A percentile compares a stretch with the other conserved stretches of the same genome.
Evolutionary conservation across 805 yeast species (phyloP).

Genomic region (Kodamaea jinghongensis): DNA sequence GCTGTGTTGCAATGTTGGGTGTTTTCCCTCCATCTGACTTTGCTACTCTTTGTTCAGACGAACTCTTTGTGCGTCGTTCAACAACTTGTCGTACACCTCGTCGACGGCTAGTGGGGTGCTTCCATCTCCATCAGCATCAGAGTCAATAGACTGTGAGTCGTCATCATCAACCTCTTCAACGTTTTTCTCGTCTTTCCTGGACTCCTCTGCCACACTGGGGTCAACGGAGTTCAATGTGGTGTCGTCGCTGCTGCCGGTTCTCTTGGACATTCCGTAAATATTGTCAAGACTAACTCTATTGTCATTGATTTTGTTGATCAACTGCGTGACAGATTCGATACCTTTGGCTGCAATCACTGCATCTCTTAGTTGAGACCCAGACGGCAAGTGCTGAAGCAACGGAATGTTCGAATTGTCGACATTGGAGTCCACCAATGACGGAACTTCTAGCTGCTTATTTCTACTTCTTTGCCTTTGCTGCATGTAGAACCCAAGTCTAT

Average conservation of each 20-base stretch:
- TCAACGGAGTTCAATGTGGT: not conserved
- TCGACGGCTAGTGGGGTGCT: slow-evolving; percentile 46
- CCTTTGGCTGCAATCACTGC: slow-evolving; percentile 75
- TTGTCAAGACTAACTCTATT: slow-evolving; percentile 49
- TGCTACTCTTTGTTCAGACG: slow-evolving; percentile 44
- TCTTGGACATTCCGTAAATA: slow-evolving; percentile 37
- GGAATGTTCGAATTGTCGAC: slow-evolving; percentile 20
- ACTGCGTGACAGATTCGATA: slow-evolving; percentile 62
- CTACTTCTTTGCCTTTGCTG: slow-evolving; percentile 44
- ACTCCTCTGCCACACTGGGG: not conserved
- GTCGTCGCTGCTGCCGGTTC: not conserved
- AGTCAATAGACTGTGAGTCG: slow-evolving; percentile 3
- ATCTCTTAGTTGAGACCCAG: slow-evolving; percentile 53
- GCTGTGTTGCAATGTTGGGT: too few relatives aligned
- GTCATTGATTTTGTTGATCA: slow-evolving; percentile 61
- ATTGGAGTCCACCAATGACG: slow-evolving; percentile 1
- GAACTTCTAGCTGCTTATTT: not conserved
- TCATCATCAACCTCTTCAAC: not conserved
- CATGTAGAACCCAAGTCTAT: slow-evolving; percentile 79
- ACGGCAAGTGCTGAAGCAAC: slow-evolving; percentile 43
- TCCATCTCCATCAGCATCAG: not conserved
- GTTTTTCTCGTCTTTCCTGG: not conserved
- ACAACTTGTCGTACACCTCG: slow-evolving; percentile 68
- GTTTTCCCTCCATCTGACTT: too few relatives aligned
- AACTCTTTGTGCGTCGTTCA: slow-evolving; percentile 59